Evolutionary conservation across 768 basidiomycete genomes (phyloP).

Genomic region (Leccinum subtestaceum): DNA sequence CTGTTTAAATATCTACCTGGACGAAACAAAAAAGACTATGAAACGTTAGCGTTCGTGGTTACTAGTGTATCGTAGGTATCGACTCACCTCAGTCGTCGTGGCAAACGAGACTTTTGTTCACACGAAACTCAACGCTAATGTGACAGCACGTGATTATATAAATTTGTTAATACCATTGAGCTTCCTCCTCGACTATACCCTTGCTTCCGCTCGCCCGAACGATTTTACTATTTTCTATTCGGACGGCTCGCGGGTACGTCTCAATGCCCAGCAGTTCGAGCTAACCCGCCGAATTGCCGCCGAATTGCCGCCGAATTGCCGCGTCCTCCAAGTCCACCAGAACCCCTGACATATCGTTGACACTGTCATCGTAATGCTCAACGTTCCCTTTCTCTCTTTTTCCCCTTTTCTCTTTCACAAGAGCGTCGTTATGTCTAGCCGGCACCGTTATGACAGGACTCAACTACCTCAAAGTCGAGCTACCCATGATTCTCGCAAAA

Average conservation of each 20-base stretch:
- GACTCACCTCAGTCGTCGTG: no score
- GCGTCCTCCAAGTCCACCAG: slow-evolving; percentile 11
- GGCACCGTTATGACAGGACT: slow-evolving; percentile 79
- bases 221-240: slow-evolving; percentile 8
- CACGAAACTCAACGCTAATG: no score
- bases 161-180: no score
- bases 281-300: not conserved
- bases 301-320: not conserved
- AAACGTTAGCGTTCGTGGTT: no score
- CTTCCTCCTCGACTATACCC: not conserved
- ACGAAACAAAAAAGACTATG: no score
- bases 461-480: slow-evolving; percentile 80
- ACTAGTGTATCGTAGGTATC: no score
- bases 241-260: slow-evolving; percentile 16
- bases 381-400: not conserved
- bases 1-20: no score
- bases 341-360: not conserved
- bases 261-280: slow-evolving; percentile 5
- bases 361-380: not conserved
- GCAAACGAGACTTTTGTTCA: no score
- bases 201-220: slow-evolving; percentile 13
- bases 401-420: not conserved
- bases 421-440: slow-evolving; percentile 61
- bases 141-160: no score
- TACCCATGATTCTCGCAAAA: slow-evolving; percentile 62